A percentile compares a stretch with the other conserved stretches of the same genome.
Conservation (phyloP, 495 filamentous ascomycete genomes). For the Xylaria flabelliformis region DNA sequence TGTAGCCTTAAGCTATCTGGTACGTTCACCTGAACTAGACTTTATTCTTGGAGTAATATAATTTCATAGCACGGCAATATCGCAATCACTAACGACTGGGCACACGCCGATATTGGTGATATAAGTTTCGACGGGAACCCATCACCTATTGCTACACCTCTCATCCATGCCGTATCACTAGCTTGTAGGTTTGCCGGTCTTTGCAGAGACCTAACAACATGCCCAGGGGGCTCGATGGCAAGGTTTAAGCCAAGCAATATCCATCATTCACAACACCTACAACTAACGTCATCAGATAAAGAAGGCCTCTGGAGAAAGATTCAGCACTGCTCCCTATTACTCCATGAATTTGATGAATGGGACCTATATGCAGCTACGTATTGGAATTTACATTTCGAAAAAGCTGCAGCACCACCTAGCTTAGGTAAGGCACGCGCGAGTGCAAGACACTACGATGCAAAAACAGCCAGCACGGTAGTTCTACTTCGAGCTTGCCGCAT, state of each 20-base stretch:
- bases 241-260: neutral
- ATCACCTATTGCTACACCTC: neutral
- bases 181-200: neutral
- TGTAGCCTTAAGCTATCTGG: neutral
- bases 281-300: neutral
- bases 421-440: neutral
- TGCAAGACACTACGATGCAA: neutral
- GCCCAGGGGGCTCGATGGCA: neutral
- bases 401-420: neutral
- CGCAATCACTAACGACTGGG: neutral
- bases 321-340: neutral
- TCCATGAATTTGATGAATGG: constrained; percentile 1
- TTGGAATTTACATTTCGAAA: neutral
- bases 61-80: neutral
- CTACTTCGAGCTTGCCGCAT: constrained; percentile 1
- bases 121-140: neutral
- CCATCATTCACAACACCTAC: neutral
- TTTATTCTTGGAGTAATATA: neutral
- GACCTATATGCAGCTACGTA: neutral
- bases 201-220: neutral
- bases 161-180: neutral
- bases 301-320: neutral
- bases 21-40: neutral
- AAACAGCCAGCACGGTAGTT: neutral
- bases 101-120: neutral